phyloP scores from a whole-genome alignment of 2,329 filamentous ascomycete genomes.

The Alternaria sp. region DNA sequence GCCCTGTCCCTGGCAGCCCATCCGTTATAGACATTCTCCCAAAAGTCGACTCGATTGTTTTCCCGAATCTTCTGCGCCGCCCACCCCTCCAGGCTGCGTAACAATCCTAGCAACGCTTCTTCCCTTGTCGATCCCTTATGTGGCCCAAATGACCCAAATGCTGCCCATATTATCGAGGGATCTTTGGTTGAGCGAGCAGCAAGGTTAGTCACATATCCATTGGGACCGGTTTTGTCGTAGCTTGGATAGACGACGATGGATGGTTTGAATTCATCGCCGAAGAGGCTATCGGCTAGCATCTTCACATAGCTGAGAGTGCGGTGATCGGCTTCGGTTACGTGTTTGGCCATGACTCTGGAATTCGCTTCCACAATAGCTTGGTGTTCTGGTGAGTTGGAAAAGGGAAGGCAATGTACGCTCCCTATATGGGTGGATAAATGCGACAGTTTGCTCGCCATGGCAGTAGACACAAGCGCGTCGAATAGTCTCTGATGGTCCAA shows the following conservation, averaged over 20 bases:
- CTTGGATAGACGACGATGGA: neutral
- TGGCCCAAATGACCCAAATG: too few species aligned
- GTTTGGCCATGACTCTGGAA: neutral
- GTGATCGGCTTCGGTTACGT: neutral
- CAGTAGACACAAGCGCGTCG: too few species aligned
- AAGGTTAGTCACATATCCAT: neutral
- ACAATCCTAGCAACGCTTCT: neutral
- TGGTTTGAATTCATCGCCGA: neutral
- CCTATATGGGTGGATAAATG: neutral
- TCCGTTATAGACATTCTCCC: neutral
- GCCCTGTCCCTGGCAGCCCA: neutral
- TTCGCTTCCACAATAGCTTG: neutral
- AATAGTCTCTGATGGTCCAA: neutral
- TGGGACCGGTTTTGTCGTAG: neutral
- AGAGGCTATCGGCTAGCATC: neutral
- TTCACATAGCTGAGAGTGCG: neutral
- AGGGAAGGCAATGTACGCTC: neutral
- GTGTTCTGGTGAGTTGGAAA: neutral
- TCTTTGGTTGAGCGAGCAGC: neutral
- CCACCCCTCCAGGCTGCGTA: neutral
- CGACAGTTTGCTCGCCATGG: neutral
- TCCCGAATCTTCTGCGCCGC: neutral
- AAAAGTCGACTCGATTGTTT: neutral
- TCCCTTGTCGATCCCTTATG: neutral
- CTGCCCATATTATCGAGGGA: too few species aligned